Evolutionary conservation across 257 asterid genomes (phyloP), one percentile per base, ranked within the genome.

Genomic region (Striga asiatica): DNA sequence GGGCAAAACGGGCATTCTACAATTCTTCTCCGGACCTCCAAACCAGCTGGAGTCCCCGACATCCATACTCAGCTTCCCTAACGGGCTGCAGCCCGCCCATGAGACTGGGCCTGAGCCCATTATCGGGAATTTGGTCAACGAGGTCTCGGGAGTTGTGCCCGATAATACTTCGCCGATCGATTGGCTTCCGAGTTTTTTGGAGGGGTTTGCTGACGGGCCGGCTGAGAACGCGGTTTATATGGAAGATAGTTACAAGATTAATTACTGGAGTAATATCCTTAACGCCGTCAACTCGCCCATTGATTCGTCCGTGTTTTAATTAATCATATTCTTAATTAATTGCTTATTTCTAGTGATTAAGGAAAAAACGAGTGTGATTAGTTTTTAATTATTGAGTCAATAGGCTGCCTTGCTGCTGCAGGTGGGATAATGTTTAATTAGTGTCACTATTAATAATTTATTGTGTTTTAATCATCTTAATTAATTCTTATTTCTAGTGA

Each of bases 131-230:
- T 16, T 66, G 59, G 25, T 61, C 22, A 45, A 66, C 20, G 66
- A 69, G 4, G 6, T n/a, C 19, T 1, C 46, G 1, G 46, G 14
- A 3, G 5, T 41, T 25, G 5, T 18, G 38, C 0, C 8, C 4
- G 20, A 45, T 7, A 29, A 27, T 22, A 24, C 28, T 41, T 46
- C 45, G 9, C 72, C 60, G 18, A 34, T 48, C 20, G n/a, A n/a
- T n/a, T n/a, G n/a, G n/a, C n/a, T n/a, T n/a, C 75, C 75, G 12
- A 32, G 63, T 46, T 65, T 74, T 62, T 8, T 74, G 76, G 73
- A 70, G 11, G 66, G 68, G 24, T 66, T 52, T 54, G 6, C 54
- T 0, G 70, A 58, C 11, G 45, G 56, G 12, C 21, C 34, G 37
- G 27, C 34, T 5, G 58, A 63, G n/a, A n/a, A n/a, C n/a, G n/a